Conservation (phyloP, 78 protist genomes). For the Speleostelium caveatum region DNA sequence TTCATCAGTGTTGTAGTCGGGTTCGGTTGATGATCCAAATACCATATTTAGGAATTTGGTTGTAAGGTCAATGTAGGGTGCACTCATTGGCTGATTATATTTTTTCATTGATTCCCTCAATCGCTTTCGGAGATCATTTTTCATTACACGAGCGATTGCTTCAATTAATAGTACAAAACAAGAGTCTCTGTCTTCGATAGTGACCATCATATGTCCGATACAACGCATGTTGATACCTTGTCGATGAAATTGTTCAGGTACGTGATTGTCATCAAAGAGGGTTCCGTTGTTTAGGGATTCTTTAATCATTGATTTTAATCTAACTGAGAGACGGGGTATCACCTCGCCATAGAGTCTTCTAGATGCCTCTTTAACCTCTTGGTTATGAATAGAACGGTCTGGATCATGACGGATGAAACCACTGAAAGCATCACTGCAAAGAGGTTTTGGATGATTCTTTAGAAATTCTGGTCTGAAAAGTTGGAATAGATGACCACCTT, state of each 20-base stretch:
- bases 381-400: slow-evolving; percentile 26
- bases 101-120: slow-evolving; percentile 70
- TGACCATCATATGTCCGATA: slow-evolving; percentile 72
- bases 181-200: slow-evolving; percentile 67
- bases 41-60: slow-evolving; percentile 76
- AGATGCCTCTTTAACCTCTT: slow-evolving; percentile 77
- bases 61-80: slow-evolving; percentile 67
- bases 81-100: slow-evolving; percentile 55
- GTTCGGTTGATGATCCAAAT: slow-evolving; percentile 15
- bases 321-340: slow-evolving; percentile 26
- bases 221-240: slow-evolving; percentile 79
- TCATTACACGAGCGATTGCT: slow-evolving; percentile 77
- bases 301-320: slow-evolving; percentile 58
- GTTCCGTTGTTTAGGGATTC: slow-evolving; percentile 59
- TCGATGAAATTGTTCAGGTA: slow-evolving; percentile 71
- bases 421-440: slow-evolving; percentile 81
- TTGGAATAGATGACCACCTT: slow-evolving; percentile 82
- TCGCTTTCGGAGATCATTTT: slow-evolving; percentile 62
- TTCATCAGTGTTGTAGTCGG: slow-evolving; percentile 52
- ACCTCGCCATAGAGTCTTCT: slow-evolving; percentile 27
- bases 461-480: slow-evolving; percentile 86
- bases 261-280: slow-evolving; percentile 50
- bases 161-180: slow-evolving; percentile 73
- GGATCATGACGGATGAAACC: slow-evolving; percentile 56
- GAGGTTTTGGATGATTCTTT: slow-evolving; percentile 64